phyloP scores from a whole-genome alignment of 768 basidiomycete species.

The Pisolithus microcarpus region DNA sequence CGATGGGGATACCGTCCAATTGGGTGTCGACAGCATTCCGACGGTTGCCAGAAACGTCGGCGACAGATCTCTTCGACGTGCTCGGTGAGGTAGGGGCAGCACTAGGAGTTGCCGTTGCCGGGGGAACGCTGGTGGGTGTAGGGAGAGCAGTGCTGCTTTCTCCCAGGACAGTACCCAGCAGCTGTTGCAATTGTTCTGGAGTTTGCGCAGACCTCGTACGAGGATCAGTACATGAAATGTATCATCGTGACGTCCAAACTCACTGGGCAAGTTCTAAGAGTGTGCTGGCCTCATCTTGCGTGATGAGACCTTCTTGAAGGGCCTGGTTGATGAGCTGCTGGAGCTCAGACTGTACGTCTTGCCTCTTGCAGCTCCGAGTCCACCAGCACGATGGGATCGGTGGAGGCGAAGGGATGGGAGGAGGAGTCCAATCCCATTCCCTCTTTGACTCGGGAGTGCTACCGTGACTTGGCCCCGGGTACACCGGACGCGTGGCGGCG shows the following conservation, averaged over 20 bases:
- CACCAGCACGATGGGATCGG: constrained; percentile 7
- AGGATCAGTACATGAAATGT: not conserved
- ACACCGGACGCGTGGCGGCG: too few species aligned
- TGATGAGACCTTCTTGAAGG: constrained; percentile 5
- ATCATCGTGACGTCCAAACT: not conserved
- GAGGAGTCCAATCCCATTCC: constrained; percentile 3
- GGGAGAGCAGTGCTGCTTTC: not conserved
- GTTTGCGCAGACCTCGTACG: not conserved
- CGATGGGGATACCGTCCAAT: too few species aligned
- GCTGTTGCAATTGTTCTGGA: not conserved
- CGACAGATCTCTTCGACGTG: too few species aligned
- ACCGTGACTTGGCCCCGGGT: too few species aligned
- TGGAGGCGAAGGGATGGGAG: constrained; percentile 7
- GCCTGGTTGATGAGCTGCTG: constrained; percentile 1
- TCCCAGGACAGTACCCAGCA: not conserved
- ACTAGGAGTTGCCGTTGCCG: too few species aligned
- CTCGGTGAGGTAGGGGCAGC: too few species aligned
- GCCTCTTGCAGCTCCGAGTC: constrained; percentile 3
- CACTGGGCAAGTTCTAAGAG: constrained; percentile 1
- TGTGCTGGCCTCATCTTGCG: not conserved
- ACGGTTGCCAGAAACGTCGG: too few species aligned
- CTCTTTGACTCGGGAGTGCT: not conserved
- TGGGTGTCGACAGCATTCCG: too few species aligned
- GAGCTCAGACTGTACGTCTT: constrained; percentile 2
- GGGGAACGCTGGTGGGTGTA: too few species aligned